phyloP scores from a whole-genome alignment of 331 rosid species.

The Pyracantha coccinea region DNA sequence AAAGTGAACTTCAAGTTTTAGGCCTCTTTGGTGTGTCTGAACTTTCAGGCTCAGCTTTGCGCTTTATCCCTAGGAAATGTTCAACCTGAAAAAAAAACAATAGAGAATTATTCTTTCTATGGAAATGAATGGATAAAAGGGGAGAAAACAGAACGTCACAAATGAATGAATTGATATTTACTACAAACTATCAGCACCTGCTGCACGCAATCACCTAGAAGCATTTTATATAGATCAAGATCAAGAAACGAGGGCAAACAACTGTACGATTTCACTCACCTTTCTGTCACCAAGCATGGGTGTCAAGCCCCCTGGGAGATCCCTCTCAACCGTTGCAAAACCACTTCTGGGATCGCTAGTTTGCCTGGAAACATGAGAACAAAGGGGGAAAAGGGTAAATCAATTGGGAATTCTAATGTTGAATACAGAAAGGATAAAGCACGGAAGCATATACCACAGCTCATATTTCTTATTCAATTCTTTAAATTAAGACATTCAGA shows the following conservation, averaged over 20 bases:
- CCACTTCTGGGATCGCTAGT: constrained; percentile 95
- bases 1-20: constrained; percentile 36
- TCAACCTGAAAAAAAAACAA: constrained; percentile 54
- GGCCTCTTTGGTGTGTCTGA: constrained; percentile 51
- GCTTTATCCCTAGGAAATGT: constrained; percentile 88
- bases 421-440: neutral
- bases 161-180: neutral
- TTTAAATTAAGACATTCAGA: neutral
- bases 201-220: neutral
- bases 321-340: constrained; percentile 97
- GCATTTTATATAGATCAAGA: neutral
- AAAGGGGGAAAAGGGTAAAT: neutral
- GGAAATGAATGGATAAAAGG: neutral
- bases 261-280: constrained; percentile 32
- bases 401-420: neutral
- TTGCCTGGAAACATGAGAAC: constrained; percentile 50
- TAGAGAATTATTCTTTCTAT: neutral
- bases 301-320: constrained; percentile 89
- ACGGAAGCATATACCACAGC: neutral
- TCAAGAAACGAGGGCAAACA: neutral
- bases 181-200: neutral
- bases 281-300: constrained; percentile 97
- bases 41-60: constrained; percentile 58
- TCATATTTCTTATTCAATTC: neutral
- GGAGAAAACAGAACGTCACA: neutral